phyloP scores from a whole-genome alignment of 2,329 filamentous ascomycete genomes.

The Amylocarpus encephaloides region DNA sequence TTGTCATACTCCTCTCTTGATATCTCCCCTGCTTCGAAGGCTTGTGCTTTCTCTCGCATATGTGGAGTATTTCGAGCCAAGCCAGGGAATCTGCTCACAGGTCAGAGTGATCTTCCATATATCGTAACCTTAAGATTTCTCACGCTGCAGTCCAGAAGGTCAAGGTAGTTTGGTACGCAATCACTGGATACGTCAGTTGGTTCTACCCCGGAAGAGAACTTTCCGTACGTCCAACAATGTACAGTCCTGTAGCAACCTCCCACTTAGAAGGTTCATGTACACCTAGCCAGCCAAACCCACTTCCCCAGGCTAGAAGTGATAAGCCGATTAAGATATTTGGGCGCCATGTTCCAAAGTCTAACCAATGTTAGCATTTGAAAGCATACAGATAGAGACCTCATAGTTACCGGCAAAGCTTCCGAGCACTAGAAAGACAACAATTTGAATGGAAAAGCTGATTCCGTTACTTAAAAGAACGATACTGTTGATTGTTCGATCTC shows the following conservation, averaged over 20 bases:
- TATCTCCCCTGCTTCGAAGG: conserved; percentile 46
- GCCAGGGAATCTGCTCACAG: conserved; percentile 40
- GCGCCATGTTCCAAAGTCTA: conserved; percentile 60
- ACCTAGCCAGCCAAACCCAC: conserved; percentile 62
- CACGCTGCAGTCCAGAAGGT: conserved; percentile 62
- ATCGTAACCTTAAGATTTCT: not conserved
- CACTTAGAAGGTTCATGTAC: conserved; percentile 55
- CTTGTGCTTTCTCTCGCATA: conserved; percentile 43
- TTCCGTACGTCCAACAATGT: conserved; percentile 48
- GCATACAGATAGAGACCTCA: not conserved
- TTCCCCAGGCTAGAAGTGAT: conserved; percentile 53
- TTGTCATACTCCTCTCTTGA: conserved; percentile 53
- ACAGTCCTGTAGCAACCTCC: conserved; percentile 53
- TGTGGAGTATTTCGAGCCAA: conserved; percentile 48
- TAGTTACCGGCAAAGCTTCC: conserved; percentile 37
- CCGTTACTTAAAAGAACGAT: conserved; percentile 62
- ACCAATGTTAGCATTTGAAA: conserved; percentile 33
- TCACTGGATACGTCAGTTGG: conserved; percentile 24
- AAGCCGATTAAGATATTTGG: conserved; percentile 57
- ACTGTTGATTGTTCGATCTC: conserved; percentile 53
- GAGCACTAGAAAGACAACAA: conserved; percentile 42
- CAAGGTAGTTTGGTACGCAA: conserved; percentile 60
- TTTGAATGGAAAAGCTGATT: conserved; percentile 61
- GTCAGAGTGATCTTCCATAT: not conserved
- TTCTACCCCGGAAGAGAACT: not conserved